These are phyloP conservation scores for Jatropha multifida DNA, from an alignment of 441 rosid genomes.

Conservation along the genomic window DNA sequence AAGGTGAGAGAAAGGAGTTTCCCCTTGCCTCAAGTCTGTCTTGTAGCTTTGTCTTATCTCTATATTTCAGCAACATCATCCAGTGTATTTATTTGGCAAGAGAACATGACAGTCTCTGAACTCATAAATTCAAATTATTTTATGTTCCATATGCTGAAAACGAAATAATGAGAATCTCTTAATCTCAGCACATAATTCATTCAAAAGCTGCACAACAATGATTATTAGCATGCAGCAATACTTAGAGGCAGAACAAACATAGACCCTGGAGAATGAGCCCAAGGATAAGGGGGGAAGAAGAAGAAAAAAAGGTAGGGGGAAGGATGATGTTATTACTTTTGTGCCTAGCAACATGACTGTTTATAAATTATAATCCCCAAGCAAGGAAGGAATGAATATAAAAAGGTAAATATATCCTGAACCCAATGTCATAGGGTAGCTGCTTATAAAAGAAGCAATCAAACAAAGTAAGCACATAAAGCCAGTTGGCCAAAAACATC, in stretches of 20 bases:
- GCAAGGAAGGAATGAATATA: neutral
- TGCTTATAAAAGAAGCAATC: neutral
- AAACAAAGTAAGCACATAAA: conserved; percentile 3
- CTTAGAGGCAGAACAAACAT: neutral
- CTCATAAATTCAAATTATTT: neutral
- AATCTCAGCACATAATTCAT: neutral
- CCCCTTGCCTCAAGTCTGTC: neutral
- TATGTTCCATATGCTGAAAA: neutral
- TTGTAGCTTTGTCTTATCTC: neutral
- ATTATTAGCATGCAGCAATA: neutral
- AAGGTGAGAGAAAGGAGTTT: neutral
- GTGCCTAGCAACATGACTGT: neutral
- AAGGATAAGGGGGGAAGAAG: neutral
- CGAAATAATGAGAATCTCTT: neutral
- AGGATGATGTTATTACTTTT: neutral
- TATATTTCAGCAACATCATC: neutral
- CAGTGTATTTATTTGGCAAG: neutral
- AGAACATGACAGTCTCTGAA: neutral
- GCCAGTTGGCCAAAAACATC: conserved; percentile 5
- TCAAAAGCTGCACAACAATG: neutral
- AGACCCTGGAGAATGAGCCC: neutral
- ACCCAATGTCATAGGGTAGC: neutral
- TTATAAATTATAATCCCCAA: neutral
- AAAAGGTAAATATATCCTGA: neutral
- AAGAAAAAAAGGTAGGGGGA: neutral